Conservation (phyloP, 495 filamentous ascomycete species). For the Lophium mytilinum region DNA sequence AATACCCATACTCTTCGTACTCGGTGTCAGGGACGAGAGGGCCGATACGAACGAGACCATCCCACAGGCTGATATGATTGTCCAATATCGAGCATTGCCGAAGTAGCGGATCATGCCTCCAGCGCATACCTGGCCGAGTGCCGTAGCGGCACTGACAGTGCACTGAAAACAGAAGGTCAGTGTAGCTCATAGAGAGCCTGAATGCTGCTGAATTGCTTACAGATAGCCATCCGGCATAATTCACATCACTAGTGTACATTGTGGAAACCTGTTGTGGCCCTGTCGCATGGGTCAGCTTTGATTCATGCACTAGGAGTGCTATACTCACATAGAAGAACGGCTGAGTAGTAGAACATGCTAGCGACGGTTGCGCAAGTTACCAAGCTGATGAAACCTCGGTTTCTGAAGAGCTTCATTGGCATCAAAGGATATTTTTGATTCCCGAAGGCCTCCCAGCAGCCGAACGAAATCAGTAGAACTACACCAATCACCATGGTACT, state of each 20-base stretch:
- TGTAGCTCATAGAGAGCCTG: neutral
- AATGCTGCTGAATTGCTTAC: neutral
- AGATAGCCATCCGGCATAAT: conserved; percentile 4
- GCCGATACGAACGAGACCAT: conserved; percentile 14
- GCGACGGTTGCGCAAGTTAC: conserved; percentile 17
- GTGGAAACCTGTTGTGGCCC: conserved; percentile 15
- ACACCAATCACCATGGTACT: conserved; percentile 12
- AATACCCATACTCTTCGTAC: conserved; percentile 14
- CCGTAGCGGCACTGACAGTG: conserved; percentile 7
- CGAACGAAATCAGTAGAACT: conserved; percentile 9
- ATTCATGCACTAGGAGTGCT: neutral
- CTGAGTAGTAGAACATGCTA: conserved; percentile 16
- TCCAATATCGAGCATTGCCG: conserved; percentile 9
- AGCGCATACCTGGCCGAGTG: conserved; percentile 7
- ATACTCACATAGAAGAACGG: conserved; percentile 4
- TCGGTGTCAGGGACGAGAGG: conserved; percentile 8
- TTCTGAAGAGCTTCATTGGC: conserved; percentile 18
- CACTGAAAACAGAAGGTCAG: neutral
- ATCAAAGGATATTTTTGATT: conserved; percentile 13
- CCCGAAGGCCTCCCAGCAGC: conserved; percentile 13
- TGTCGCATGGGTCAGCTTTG: too few species aligned
- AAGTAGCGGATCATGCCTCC: conserved; percentile 7
- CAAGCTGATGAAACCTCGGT: conserved; percentile 12
- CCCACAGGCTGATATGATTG: conserved; percentile 5
- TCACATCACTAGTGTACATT: conserved; percentile 13